A percentile compares a stretch with the other conserved stretches of the same genome.
phyloP scores from a whole-genome alignment of 257 asterid genomes.

The Sherardia arvensis region DNA sequence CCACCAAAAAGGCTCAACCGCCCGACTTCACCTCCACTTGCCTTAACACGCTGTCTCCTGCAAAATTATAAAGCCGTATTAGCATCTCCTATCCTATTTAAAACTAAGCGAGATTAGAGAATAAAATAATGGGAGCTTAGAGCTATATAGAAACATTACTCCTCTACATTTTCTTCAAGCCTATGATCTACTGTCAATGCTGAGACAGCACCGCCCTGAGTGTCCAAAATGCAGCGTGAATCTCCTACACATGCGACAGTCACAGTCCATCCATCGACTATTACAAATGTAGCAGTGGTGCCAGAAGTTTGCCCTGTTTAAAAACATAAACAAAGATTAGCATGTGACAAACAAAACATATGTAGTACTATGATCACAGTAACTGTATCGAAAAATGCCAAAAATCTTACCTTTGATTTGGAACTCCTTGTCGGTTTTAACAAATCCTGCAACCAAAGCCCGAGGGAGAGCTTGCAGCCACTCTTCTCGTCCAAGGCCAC shows the following conservation, averaged over 20 bases:
- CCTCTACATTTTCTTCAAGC: slow-evolving; percentile 79
- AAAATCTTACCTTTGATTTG: slow-evolving; percentile 55
- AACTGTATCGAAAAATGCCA: slow-evolving; percentile 5
- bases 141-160: slow-evolving; percentile 26
- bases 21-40: slow-evolving; percentile 91
- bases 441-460: slow-evolving; percentile 87
- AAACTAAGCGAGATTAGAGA: not conserved
- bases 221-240: slow-evolving; percentile 78
- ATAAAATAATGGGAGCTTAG: not conserved
- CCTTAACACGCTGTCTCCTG: slow-evolving; percentile 81
- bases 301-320: slow-evolving; percentile 76
- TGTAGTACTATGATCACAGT: not conserved
- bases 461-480: slow-evolving; percentile 88
- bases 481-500: slow-evolving; percentile 63
- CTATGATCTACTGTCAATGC: slow-evolving; percentile 83
- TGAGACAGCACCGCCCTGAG: slow-evolving; percentile 55
- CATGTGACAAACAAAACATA: not conserved
- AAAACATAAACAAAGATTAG: not conserved
- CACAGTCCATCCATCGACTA: slow-evolving; percentile 83
- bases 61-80: slow-evolving; percentile 9
- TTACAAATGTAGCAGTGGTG: slow-evolving; percentile 79
- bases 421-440: slow-evolving; percentile 80
- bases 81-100: not conserved
- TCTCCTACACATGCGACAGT: slow-evolving; percentile 92
- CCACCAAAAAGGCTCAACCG: slow-evolving; percentile 68